These are phyloP conservation scores for Yamadazyma dendronema DNA, from an alignment of 1,139 yeast genomes.

Conservation along the genomic window DNA sequence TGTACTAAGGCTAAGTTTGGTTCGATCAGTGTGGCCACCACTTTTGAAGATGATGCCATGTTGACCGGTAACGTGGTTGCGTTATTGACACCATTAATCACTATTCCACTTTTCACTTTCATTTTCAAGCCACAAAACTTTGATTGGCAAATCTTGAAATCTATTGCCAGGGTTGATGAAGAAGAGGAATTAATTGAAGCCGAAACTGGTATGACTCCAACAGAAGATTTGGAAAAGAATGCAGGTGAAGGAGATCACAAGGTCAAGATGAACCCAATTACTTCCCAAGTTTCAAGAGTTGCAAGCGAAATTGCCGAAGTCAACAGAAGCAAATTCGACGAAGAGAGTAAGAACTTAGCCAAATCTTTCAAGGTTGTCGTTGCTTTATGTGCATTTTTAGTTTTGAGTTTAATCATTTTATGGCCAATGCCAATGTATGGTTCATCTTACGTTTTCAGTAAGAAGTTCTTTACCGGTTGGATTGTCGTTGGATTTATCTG, in stretches of 20 bases:
- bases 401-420: conserved; percentile 59
- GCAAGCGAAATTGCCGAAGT: conserved; percentile 44
- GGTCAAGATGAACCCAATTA: conserved; percentile 28
- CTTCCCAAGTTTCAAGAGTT: conserved; percentile 35
- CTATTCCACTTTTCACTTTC: conserved; percentile 65
- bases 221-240: conserved; percentile 4
- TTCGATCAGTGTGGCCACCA: conserved; percentile 54
- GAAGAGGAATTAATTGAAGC: conserved; percentile 54
- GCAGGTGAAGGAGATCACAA: conserved; percentile 11
- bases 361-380: conserved; percentile 57
- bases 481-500: conserved; percentile 70
- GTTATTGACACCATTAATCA: conserved; percentile 66
- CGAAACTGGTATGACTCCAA: conserved; percentile 21
- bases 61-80: conserved; percentile 85
- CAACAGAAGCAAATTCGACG: conserved; percentile 35
- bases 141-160: conserved; percentile 63
- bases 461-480: conserved; percentile 80
- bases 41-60: conserved; percentile 81
- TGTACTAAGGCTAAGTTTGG: conserved; percentile 56
- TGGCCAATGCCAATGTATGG: conserved; percentile 96
- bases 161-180: conserved; percentile 60
- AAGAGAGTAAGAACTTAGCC: conserved; percentile 37
- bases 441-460: conserved; percentile 64
- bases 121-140: conserved; percentile 68
- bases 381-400: conserved; percentile 52